Base-by-base conservation (phyloP, 2,329 filamentous ascomycete genomes). In the Claviceps paspali region DNA sequence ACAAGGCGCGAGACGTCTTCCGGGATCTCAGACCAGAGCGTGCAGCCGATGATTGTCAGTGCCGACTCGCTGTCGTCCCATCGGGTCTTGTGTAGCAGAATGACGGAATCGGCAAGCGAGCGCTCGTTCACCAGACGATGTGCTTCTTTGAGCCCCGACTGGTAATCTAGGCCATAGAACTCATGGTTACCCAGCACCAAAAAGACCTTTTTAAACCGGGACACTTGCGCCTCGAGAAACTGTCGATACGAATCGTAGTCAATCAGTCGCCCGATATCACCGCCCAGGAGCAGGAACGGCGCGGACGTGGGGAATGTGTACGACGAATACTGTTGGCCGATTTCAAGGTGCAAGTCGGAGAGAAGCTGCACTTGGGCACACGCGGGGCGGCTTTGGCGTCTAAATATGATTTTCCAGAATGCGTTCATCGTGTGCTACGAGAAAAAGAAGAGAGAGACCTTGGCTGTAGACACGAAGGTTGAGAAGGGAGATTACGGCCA, bases 1-100 rank as follows among this genome's bases (percentile, higher is more conserved):
- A 76, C 63, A 4, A 61, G 46, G 0, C 50, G 49, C 9, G 46
- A 29, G 14, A 10, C 53, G 5, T 59, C 51, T 0, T 56, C 43
- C 0, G 65, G 56, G 5, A 78, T 60, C 0, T 52, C 44, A 2
- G 70, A 73, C 66, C 71, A 75, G 0, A 78, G 56, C 2, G 70
- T 73, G 43, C 68, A 75, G 5, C 73, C 73, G 2, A 77, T 50
- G 3, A 77, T 51, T 3, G 63, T 68, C n/a, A 73, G 36, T 18
- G 48, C 48, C 1, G 63, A 61, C 2, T 51, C 51, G 1, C 55
- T 49, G 14, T 66, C 61, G 18, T 56, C 50, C 43, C 57, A 63
- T 6, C 59, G 46, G 14, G 51, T 51, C 14, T 57, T 55, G 43
- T 73, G 51, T 27, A 74, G 47, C 4, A 74, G 45, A 4, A 61